Conservation (phyloP, 768 basidiomycete species). For the Gelatoporia subvermispora region DNA sequence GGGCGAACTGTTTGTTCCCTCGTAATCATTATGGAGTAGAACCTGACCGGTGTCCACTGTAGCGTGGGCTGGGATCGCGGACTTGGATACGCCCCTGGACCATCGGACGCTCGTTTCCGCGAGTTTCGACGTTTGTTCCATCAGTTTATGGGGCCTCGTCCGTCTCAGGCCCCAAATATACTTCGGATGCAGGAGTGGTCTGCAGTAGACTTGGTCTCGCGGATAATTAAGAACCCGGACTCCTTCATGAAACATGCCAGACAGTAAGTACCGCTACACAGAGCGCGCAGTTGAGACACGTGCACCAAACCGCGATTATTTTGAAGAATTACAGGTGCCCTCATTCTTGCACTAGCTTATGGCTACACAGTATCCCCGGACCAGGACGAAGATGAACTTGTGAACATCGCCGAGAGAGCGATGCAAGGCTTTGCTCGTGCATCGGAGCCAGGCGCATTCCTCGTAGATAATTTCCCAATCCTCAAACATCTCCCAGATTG, state of each 20-base stretch:
- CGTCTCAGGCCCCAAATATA: conserved; percentile 14
- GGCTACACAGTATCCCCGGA: conserved; percentile 19
- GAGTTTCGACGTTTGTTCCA: conserved; percentile 31
- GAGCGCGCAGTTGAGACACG: too few relatives aligned
- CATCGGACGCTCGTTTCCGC: conserved; percentile 28
- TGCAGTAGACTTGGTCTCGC: too few relatives aligned
- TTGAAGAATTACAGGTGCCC: conserved; percentile 21
- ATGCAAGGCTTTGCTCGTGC: conserved; percentile 18
- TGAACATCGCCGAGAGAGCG: conserved; percentile 22
- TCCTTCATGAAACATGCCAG: too few relatives aligned
- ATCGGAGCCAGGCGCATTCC: conserved; percentile 30
- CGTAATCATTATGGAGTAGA: neutral
- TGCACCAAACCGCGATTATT: too few relatives aligned
- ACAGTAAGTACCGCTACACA: too few relatives aligned
- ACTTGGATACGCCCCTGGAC: conserved; percentile 29
- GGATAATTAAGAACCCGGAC: too few relatives aligned
- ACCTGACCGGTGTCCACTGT: neutral
- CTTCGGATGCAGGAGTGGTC: conserved; percentile 14
- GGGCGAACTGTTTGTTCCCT: conserved; percentile 25
- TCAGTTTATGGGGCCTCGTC: conserved; percentile 28
- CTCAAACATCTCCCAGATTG: conserved; percentile 33
- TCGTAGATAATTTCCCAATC: conserved; percentile 26
- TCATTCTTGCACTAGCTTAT: conserved; percentile 25
- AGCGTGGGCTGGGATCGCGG: conserved; percentile 33
- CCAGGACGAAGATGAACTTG: conserved; percentile 19